Evolutionary conservation across 768 basidiomycete genomes (phyloP).

Genomic region (Trametes elegans): DNA sequence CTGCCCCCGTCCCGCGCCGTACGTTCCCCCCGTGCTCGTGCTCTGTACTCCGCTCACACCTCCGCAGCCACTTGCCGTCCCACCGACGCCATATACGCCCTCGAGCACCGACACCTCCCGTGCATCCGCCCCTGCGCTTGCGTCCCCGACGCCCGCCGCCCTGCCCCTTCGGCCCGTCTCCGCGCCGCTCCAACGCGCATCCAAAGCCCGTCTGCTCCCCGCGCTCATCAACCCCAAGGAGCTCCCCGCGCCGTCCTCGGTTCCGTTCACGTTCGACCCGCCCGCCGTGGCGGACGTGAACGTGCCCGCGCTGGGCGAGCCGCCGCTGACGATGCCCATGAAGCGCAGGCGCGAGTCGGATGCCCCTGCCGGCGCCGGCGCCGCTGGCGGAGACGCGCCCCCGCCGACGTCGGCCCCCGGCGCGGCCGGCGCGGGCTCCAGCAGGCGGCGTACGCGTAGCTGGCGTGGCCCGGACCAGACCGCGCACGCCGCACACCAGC

Average conservation of each 20-base stretch:
- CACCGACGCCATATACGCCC: conserved; percentile 29
- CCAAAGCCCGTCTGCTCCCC: conserved; percentile 30
- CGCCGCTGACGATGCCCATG: neutral
- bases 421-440: conserved; percentile 33
- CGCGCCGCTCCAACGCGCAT: conserved; percentile 22
- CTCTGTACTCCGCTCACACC: neutral
- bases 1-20: conserved; percentile 2
- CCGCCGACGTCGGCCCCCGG: conserved; percentile 30
- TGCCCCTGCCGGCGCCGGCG: no score
- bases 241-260: conserved; percentile 25
- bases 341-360: conserved; percentile 80
- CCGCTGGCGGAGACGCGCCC: conserved; percentile 56
- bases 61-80: conserved; percentile 16
- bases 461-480: conserved; percentile 30
- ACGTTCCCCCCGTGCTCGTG: neutral
- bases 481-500: conserved; percentile 35
- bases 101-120: conserved; percentile 20
- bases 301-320: conserved; percentile 45
- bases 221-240: conserved; percentile 31
- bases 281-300: conserved; percentile 23
- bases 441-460: conserved; percentile 58
- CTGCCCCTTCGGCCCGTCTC: conserved; percentile 17
- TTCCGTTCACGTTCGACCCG: conserved; percentile 30
- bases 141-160: conserved; percentile 21
- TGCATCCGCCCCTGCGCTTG: conserved; percentile 13